Conservation (phyloP, 306 rosid genomes). For the Corylus avellana region DNA sequence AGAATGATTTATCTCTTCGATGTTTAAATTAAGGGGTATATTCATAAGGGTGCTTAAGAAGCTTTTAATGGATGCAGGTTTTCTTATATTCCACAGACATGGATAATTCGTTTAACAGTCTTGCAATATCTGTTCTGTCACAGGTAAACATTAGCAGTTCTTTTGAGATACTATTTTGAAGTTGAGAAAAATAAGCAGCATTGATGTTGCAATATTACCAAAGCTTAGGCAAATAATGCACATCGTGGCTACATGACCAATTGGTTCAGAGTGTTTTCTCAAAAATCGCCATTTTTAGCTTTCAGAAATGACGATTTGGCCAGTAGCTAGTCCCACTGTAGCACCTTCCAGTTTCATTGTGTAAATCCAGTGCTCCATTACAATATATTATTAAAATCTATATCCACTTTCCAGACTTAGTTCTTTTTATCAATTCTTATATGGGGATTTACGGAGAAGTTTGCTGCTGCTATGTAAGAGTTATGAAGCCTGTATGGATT, state of each 20-base stretch:
- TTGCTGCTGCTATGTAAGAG: background rate
- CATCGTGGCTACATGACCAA: background rate
- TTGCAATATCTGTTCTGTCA: conserved; percentile 66
- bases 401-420: conserved; percentile 12
- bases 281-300: background rate
- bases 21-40: conserved; percentile 9
- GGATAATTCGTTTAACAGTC: conserved; percentile 82
- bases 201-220: conserved; percentile 5
- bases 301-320: background rate
- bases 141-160: conserved; percentile 54
- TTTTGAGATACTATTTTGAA: background rate
- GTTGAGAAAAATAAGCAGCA: background rate
- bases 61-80: conserved; percentile 62
- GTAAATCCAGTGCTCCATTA: background rate
- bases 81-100: conserved; percentile 74
- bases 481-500: background rate
- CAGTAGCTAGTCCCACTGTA: background rate
- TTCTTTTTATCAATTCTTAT: background rate
- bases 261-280: background rate
- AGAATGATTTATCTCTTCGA: background rate
- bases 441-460: background rate
- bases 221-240: background rate
- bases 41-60: conserved; percentile 19
- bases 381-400: background rate
- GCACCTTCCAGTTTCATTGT: background rate